A percentile compares a stretch with the other conserved stretches of the same genome.
These are phyloP conservation scores for Aspergillus quadrilineatus DNA, from an alignment of 2,329 filamentous ascomycete genomes.

Conservation along the genomic window DNA sequence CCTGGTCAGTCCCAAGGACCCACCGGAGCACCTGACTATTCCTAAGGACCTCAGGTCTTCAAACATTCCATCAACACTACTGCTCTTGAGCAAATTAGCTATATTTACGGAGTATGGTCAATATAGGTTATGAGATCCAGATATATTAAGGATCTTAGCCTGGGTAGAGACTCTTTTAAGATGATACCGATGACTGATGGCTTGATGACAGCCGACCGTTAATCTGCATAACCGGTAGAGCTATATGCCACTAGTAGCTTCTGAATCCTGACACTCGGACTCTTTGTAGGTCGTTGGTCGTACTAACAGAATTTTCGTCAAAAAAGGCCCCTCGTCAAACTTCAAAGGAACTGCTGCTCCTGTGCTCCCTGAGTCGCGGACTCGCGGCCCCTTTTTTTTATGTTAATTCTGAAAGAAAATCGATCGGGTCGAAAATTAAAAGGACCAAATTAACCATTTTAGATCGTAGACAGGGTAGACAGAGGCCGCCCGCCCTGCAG, in stretches of 20 bases:
- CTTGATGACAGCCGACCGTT: background rate
- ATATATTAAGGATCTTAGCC: background rate
- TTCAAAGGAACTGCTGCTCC: background rate
- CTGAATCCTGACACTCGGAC: background rate
- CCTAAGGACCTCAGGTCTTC: constrained; percentile 1
- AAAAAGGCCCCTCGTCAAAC: background rate
- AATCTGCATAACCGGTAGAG: background rate
- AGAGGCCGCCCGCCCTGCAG: constrained; percentile 25
- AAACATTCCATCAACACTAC: background rate
- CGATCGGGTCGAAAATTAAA: background rate
- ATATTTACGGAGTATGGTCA: background rate
- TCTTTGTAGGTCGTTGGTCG: background rate
- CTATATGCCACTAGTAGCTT: background rate
- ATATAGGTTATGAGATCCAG: background rate
- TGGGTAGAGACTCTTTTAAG: too few species aligned
- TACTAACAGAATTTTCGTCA: background rate
- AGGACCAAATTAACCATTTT: constrained; percentile 1
- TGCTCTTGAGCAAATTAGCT: background rate
- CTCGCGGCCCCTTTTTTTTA: background rate
- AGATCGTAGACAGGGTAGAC: background rate
- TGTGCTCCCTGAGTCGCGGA: background rate
- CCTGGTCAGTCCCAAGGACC: background rate
- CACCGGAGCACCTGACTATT: constrained; percentile 16
- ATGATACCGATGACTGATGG: background rate
- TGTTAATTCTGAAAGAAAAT: background rate